phyloP scores from a whole-genome alignment of 805 yeast genomes.

The Tetrapisispora nanseiensis region DNA sequence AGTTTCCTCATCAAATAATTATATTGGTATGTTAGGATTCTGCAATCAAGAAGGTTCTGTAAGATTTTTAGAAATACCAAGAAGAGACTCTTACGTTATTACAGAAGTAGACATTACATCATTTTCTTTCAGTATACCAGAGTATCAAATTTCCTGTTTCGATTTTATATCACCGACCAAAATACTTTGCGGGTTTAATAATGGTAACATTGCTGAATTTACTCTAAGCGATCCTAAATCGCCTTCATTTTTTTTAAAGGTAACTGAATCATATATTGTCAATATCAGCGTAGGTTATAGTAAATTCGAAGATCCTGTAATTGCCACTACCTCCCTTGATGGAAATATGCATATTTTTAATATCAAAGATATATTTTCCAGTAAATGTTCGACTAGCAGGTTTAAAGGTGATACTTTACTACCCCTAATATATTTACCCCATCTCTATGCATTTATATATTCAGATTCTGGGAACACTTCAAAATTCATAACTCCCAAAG shows the following conservation, averaged over 20 bases:
- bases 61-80: constrained; percentile 37
- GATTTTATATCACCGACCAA: constrained; percentile 37
- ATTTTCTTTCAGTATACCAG: constrained; percentile 18
- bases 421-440: constrained; percentile 26
- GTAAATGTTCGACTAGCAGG: constrained; percentile 25
- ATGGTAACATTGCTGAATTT: constrained; percentile 54
- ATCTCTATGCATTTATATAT: constrained; percentile 30
- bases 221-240: constrained; percentile 24
- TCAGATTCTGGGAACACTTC: constrained; percentile 35
- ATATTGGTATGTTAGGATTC: constrained; percentile 40
- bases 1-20: neutral
- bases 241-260: constrained; percentile 33
- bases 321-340: constrained; percentile 34
- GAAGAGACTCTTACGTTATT: neutral
- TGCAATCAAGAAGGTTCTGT: constrained; percentile 49
- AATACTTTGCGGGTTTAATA: constrained; percentile 46
- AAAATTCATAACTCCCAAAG: constrained; percentile 31
- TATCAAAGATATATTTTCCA: constrained; percentile 25
- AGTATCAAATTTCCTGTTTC: constrained; percentile 35
- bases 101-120: constrained; percentile 17
- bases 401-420: constrained; percentile 26
- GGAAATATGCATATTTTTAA: constrained; percentile 34
- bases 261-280: constrained; percentile 32
- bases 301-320: constrained; percentile 24
- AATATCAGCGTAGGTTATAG: constrained; percentile 31